Conservation (phyloP, 2,329 filamentous ascomycete genomes). For the Trichoderma hamatum region DNA sequence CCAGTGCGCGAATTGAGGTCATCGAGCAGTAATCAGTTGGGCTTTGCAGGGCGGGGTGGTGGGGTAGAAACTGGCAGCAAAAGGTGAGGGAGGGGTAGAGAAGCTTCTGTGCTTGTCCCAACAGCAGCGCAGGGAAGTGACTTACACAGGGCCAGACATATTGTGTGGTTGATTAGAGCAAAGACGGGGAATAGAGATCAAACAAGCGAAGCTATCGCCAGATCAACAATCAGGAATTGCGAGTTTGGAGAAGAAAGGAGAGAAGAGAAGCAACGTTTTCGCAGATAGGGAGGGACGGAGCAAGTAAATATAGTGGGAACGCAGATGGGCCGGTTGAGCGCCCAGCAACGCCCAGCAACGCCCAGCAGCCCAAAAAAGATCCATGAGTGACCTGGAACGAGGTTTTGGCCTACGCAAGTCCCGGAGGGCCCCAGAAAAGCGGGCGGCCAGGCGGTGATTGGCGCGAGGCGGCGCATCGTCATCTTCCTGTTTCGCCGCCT, state of each 20-base stretch:
- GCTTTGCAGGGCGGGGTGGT: slow-evolving; percentile 44
- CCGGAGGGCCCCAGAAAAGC: slow-evolving; percentile 35
- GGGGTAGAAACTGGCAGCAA: slow-evolving; percentile 40
- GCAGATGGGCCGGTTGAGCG: slow-evolving; percentile 13
- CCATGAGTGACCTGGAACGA: neutral
- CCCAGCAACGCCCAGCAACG: slow-evolving; percentile 21
- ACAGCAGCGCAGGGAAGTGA: slow-evolving; percentile 35
- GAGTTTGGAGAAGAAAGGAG: neutral
- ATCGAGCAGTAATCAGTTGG: slow-evolving; percentile 30
- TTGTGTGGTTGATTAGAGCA: slow-evolving; percentile 37
- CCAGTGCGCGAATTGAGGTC: slow-evolving; percentile 43
- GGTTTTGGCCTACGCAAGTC: slow-evolving; percentile 29
- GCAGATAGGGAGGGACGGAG: slow-evolving; percentile 23
- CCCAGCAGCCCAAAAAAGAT: slow-evolving; percentile 1
- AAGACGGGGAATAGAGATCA: neutral
- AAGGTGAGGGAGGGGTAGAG: slow-evolving; percentile 32
- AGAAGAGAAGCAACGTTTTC: slow-evolving; percentile 11
- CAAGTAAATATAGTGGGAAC: slow-evolving; percentile 28
- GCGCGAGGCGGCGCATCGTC: slow-evolving; percentile 36
- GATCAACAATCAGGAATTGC: neutral
- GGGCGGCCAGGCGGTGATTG: slow-evolving; percentile 34
- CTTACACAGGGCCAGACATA: slow-evolving; percentile 72
- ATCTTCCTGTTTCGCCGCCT: slow-evolving; percentile 29
- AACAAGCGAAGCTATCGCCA: neutral
- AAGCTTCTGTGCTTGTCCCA: slow-evolving; percentile 22